A percentile compares a stretch with the other conserved stretches of the same genome.
These are phyloP conservation scores for Aspergillus carbonarius DNA, from an alignment of 2,329 filamentous ascomycete species.

Conservation along the genomic window DNA sequence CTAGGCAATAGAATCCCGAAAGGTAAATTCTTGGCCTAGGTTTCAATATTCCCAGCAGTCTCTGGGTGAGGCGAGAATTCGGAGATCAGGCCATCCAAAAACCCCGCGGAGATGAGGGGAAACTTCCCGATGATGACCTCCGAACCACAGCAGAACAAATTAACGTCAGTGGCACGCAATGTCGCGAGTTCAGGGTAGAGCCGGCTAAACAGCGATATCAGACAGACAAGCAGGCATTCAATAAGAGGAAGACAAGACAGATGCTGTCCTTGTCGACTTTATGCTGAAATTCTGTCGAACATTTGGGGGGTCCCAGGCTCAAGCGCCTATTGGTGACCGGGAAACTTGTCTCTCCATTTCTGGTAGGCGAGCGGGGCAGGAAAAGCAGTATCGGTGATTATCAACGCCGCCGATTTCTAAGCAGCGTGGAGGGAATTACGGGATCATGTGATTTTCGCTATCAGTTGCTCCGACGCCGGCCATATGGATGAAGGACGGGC, in stretches of 20 bases:
- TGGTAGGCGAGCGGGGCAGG: conserved; percentile 18
- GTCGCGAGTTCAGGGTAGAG: background rate
- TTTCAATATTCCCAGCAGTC: background rate
- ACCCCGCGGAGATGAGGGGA: conserved; percentile 19
- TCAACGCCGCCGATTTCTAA: conserved; percentile 21
- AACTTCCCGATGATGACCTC: background rate
- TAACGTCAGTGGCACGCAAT: conserved; percentile 4
- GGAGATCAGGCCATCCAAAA: background rate
- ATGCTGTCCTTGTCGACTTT: conserved; percentile 15
- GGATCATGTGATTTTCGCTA: conserved; percentile 14
- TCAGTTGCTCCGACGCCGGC: background rate
- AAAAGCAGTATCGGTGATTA: conserved; percentile 13
- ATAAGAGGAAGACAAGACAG: conserved; percentile 7
- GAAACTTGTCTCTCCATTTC: conserved; percentile 11
- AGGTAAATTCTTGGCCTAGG: background rate
- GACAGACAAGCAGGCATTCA: background rate
- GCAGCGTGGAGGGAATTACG: conserved; percentile 9
- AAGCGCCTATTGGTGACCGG: conserved; percentile 17
- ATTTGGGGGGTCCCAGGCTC: conserved; percentile 12
- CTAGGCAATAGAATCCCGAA: background rate
- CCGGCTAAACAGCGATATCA: background rate
- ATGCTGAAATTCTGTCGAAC: conserved; percentile 17
- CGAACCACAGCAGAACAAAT: background rate
- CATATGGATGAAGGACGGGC: background rate
- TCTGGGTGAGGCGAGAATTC: background rate